phyloP scores from a whole-genome alignment of 192 early-diverging fungal species.

The Coemansia sp. region DNA sequence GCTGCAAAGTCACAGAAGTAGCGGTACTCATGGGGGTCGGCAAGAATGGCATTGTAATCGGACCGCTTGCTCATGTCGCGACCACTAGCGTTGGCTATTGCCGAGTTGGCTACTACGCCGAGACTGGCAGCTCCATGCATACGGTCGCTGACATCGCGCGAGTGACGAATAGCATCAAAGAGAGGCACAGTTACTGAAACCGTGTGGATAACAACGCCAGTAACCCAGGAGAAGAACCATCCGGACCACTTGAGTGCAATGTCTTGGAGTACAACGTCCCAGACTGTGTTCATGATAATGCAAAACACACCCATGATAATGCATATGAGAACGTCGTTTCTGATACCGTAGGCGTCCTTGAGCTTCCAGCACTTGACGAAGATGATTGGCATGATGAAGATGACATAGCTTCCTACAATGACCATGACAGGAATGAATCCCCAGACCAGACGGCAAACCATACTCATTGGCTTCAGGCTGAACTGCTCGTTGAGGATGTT shows the following conservation, averaged over 20 bases:
- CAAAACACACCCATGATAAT: conserved; percentile 21
- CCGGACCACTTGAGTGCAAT: conserved; percentile 34
- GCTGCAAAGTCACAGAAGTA: conserved; percentile 50
- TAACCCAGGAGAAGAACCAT: conserved; percentile 40
- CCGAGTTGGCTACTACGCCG: conserved; percentile 17
- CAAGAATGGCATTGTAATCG: conserved; percentile 40
- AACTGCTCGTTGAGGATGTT: conserved; percentile 46
- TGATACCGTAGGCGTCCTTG: conserved; percentile 45
- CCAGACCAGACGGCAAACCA: conserved; percentile 31
- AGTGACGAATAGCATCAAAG: conserved; percentile 30
- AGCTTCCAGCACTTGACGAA: conserved; percentile 38
- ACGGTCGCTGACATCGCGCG: conserved; percentile 29
- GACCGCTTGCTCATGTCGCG: conserved; percentile 19
- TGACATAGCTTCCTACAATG: conserved; percentile 11
- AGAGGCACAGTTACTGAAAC: conserved; percentile 32
- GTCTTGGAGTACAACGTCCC: conserved; percentile 26
- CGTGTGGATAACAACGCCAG: conserved; percentile 23
- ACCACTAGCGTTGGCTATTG: conserved; percentile 22
- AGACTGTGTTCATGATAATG: conserved; percentile 21
- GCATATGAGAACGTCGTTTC: conserved; percentile 38
- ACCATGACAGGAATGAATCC: conserved; percentile 28
- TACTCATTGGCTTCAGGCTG: conserved; percentile 23
- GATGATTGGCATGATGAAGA: conserved; percentile 25
- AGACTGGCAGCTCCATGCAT: conserved; percentile 29
- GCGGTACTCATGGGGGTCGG: conserved; percentile 43